Base-by-base conservation (phyloP, 768 basidiomycete species). In the Mycena albidolilacea region DNA sequence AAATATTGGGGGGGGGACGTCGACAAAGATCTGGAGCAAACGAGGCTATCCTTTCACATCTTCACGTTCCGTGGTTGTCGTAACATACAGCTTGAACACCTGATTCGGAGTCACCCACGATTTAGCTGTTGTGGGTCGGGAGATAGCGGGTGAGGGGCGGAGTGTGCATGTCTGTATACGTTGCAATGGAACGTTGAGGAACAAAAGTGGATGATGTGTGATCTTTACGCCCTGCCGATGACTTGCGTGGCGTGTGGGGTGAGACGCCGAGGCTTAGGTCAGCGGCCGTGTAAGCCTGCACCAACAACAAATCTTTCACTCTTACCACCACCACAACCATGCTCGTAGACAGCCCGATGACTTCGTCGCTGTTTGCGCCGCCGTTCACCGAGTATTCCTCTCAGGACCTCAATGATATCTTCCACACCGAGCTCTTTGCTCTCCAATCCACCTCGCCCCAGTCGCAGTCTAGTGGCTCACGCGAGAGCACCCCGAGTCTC, bases 401-500 rank as follows among this genome's bases (percentile, higher is more conserved):
- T 67, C 78, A 84, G 48, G 85, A 89, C 76, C 82, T 92, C 77
- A 88, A 86, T 79, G 91, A 93, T 77, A 88, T 92, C 75, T 89
- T 93, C 82, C 89, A 93, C 79, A 85, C 91, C 62, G 92, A 93
- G 72, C 85, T 90, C 68, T 87, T 89, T 67, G 79, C 79, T 38
- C 80, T 80, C 74, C 74, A 69, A 50, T 60, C 69, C 10, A 39
- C 72, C 39, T 39, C 59, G 15, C 70, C 76, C 1, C 82, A 83
- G 17, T 85, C 87, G 0, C 81, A 84, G 44, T 85, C 86, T 9
- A 85, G 84, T 8, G 64, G 70, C 50, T 85, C 85, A 5, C 84
- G 87, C 11, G 85, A 88, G 71, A 83, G 88, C 64, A 82, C 88
- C 50, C 77, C 83, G 66, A 80, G 80, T 60, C 82, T 89, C 23